phyloP scores from a whole-genome alignment of 2,329 filamentous ascomycete genomes.

The Calycina marina region DNA sequence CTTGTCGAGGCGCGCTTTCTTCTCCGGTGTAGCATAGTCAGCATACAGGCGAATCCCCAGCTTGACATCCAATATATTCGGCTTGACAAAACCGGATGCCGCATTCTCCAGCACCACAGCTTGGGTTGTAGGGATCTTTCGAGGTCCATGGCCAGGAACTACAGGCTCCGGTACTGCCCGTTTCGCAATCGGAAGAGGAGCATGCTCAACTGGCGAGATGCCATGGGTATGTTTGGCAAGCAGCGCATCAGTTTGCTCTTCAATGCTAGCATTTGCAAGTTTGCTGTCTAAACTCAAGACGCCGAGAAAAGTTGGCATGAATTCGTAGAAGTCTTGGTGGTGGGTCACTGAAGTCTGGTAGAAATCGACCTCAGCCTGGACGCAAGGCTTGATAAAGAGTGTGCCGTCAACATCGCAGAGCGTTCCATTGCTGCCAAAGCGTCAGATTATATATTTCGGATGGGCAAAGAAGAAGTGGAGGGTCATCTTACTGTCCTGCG shows the following conservation, averaged over 20 bases:
- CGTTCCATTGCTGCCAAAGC: constrained; percentile 60
- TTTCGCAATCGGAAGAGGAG: constrained; percentile 2
- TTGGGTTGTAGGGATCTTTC: constrained; percentile 55
- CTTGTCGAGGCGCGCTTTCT: constrained; percentile 44
- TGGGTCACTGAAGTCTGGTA: constrained; percentile 54
- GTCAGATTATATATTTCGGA: too few species aligned
- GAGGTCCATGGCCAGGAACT: constrained; percentile 12
- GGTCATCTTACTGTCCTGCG: constrained; percentile 61
- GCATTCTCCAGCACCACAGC: constrained; percentile 80
- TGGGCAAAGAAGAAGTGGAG: too few species aligned
- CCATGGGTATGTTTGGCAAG: constrained; percentile 7
- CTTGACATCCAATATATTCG: constrained; percentile 90
- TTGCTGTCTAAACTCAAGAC: constrained; percentile 53
- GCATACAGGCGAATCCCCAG: constrained; percentile 79
- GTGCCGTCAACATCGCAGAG: constrained; percentile 71
- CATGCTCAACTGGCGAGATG: constrained; percentile 2
- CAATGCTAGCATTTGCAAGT: constrained; percentile 32
- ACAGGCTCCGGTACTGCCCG: constrained; percentile 14
- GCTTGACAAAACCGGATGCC: constrained; percentile 62
- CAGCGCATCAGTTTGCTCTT: constrained; percentile 31
- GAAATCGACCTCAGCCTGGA: constrained; percentile 70
- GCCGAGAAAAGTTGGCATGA: constrained; percentile 80
- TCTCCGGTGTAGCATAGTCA: constrained; percentile 47
- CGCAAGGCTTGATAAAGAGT: constrained; percentile 91
- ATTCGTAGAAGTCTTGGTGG: constrained; percentile 59